Base-by-base conservation (phyloP, 805 yeast genomes). In the Ogataea trehalophila region DNA sequence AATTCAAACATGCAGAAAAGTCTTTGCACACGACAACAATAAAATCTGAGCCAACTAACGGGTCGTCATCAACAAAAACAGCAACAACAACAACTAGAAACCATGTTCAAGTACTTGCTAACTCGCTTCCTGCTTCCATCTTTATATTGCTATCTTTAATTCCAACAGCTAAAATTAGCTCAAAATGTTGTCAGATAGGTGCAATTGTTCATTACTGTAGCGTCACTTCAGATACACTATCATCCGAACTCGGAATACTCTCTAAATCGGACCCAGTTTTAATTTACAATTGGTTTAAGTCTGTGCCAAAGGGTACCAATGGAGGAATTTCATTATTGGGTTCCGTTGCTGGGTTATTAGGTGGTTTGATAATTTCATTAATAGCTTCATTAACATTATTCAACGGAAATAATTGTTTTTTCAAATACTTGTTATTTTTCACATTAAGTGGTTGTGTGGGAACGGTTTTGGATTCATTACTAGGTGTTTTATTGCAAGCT, bases 181-280 rank as follows among this genome's bases (percentile, higher is more conserved):
- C 39, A 15, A 20, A 37, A 6, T 11, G 17, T 2, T 37, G 7
- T 26, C 39, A 20, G 4, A 26, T 37, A 13, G 39, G 39, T 5
- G 26, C 23, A 6, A n/a, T 37, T 22, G 26, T 29, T 13, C 43
- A 42, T 44, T 51, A 49, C 37, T 47, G 52, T 34, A 41, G 53
- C n/a, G 52, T 51, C 3, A 47, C 50, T 8, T 44, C 52, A 4
- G 57, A 49, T 33, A 46, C 54, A 1, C 35, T 43, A 38, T 48
- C 52, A 16, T 47, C 49, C 16, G 55, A 51, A 37, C 33, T 53
- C 18, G 54, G 55, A 7, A 47, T 51, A 16, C 41, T 50, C 23
- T 51, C 52, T 6, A 7, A 22, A 33, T 35, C 41, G 14, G 20
- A 29, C 17, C 47, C 45, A 37, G 31, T 41, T 26, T 44, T 31